Evolutionary conservation across 179 eudicot genomes (phyloP), one percentile per base, ranked within the genome.

Genomic region (Spinacia oleracea): DNA sequence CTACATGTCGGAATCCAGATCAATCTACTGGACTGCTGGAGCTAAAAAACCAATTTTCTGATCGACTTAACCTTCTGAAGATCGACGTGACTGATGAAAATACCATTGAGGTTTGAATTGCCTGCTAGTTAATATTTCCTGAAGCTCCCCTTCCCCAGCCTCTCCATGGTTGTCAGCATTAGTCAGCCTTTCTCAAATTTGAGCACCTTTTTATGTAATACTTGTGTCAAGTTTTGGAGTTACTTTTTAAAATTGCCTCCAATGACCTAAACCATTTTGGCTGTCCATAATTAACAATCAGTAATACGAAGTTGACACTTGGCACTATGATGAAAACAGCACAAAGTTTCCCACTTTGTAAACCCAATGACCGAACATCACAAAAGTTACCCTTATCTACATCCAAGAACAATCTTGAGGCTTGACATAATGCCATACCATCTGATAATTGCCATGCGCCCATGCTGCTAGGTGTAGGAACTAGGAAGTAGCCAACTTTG

Each of bases 1-100:
- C 98, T 45, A 90, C 99, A 48, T 96, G 99, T 72, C 93, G 98
- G 35, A 86, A 84, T 85, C 99, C 99, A 74, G 83, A 80, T 50
- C 80, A 81, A 38, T 86, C 99, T 76, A 77, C 86, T 32, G 99
- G 91, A 53, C 93, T 96, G 83, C 80, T 46, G 78, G 92, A 93
- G 66, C 74, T 96, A 48, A 90, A 90, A 86, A 75, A 70, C 42
- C 88, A 73, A 81, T 93, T 86, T 85, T 67, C 87, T 21, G 94
- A 89, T 48, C 95, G 98, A 43, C 93, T 96, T 25, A 82, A 89
- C 79, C 83, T 93, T 81, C 86, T 87, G 64, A 90, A 76, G 80
- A 78, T 96, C 75, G 97, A 96, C 81, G 89, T 90, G 72, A 91
- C 96, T 0, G 66, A 68, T 69, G 98, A 96, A 87, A 84, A 80